Base-by-base conservation (phyloP, 768 basidiomycete species). In the Boletus reticulatus region DNA sequence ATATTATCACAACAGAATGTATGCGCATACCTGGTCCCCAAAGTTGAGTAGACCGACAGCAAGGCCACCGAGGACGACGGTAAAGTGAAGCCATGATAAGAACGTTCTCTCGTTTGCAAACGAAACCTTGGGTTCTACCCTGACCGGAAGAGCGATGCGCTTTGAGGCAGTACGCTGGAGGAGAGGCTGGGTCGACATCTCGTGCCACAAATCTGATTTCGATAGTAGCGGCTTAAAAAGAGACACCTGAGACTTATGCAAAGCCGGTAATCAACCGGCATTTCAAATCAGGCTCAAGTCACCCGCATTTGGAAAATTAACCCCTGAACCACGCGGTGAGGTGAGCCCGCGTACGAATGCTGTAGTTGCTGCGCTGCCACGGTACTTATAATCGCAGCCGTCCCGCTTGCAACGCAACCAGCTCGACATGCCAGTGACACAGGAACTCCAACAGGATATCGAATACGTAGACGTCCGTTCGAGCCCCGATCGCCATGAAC, bases 71-170 rank as follows among this genome's bases (percentile, higher is more conserved):
- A 99, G 85, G 55, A 99, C 93, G 74, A 98, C 94, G 39, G 95
- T 94, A 72, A 97, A 98, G 73, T 97, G 94, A 47, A 98, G 82
- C 97, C 96, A 98, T 81, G 94, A 95, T 43, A 99, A 80, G 75
- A 98, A 98, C 0, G 97, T 94, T 53, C 92, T 84, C 72, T 94
- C 93, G 72, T 95, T 95, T 42, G 93, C 93, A 64, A 95, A 96
- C 45, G 92, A 92, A 57, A 96, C 93, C 65, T 96, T 96, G 32
- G 93, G 93, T 72, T 96, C 93, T 50, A 94, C 91, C 61, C 94
- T 84, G 62, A 99, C 84, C 38, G 97, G 96, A 43, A 99, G 88
- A 13, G 97, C 95, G 61, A 98, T 99, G 60, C 97, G 90, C 77
- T 98, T 98, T 17, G 78, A 74, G 1, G 93, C 90, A 10, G 94